Evolutionary conservation across 495 filamentous ascomycete genomes (phyloP), one percentile per base, ranked within the genome.

Genomic region (Lichina pygmaea): DNA sequence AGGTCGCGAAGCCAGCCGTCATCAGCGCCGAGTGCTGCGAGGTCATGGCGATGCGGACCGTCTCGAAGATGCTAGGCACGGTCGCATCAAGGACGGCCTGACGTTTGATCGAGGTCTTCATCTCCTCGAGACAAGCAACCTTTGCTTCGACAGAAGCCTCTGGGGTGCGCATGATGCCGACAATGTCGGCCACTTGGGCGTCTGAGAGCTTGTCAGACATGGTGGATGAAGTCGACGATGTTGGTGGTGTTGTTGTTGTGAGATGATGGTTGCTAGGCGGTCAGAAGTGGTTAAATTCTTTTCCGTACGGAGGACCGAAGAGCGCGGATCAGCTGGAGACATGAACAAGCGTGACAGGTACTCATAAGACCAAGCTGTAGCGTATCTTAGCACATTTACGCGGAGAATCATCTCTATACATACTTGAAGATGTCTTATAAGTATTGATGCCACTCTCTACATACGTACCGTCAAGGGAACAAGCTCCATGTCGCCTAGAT

Each of bases 31-130:
- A 70, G 52, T 82, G 75, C 49, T 77, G 75, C n/a, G 78, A 75
- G 48, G 58, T 61, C 42, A 85, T 77, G 42, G 78, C 72, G 10
- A 71, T 54, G 34, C 71, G 71, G 46, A 84, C 61, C 41, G 72
- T 72, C 44, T 91, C 79, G 60, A 89, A 84, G 44, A 89, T 69
- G 34, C 70, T 65, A 13, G 66, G 55, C 49, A 86, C 68, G 44
- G 75, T 77, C n/a, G 59, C 55, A 46, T 84, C 79, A 37, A 81
- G 79, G 24, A 91, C 78, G 61, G 80, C 79, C 47, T 75, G 75
- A 54, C 86, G 82, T 59, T 92, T 93, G 63, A 93, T 89, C 53
- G 73, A 72, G 42, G 78, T 79, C 57, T 91, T 91, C 57, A 86
- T 59, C 50, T 63, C 65, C 43, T 72, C 81, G 44, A 92, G 24